These are phyloP conservation scores for Diaporthe citriasiana DNA, from an alignment of 2,329 filamentous ascomycete species.

Conservation along the genomic window DNA sequence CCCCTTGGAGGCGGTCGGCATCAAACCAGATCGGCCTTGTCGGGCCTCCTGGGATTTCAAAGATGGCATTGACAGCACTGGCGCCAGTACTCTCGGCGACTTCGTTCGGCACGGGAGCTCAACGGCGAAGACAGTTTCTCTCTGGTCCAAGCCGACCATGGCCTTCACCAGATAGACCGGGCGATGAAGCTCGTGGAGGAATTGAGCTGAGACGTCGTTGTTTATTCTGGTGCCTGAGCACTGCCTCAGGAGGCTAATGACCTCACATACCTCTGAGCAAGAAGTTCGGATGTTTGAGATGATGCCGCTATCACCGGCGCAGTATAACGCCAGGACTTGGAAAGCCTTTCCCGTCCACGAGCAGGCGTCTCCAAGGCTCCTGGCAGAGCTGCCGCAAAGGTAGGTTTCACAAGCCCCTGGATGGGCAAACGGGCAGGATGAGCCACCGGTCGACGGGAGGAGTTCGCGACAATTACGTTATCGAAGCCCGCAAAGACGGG, in stretches of 20 bases:
- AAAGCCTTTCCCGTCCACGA: neutral
- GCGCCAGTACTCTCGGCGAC: neutral
- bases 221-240: constrained; percentile 4
- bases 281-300: constrained; percentile 30
- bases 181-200: neutral
- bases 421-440: neutral
- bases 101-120: neutral
- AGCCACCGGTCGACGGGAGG: constrained; percentile 6
- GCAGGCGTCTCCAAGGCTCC: neutral
- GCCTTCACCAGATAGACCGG: neutral
- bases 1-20: neutral
- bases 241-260: constrained; percentile 13
- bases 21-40: neutral
- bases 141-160: neutral
- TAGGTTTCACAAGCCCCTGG: constrained; percentile 18
- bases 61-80: constrained; percentile 3
- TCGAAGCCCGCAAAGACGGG: neutral
- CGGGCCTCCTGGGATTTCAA: neutral
- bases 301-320: constrained; percentile 21
- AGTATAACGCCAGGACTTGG: constrained; percentile 20
- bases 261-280: neutral
- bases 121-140: neutral
- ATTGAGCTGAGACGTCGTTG: neutral
- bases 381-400: constrained; percentile 5
- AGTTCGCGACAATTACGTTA: constrained; percentile 7